Conservation (phyloP, 2,329 filamentous ascomycete genomes). For the Gyromitra esculenta region DNA sequence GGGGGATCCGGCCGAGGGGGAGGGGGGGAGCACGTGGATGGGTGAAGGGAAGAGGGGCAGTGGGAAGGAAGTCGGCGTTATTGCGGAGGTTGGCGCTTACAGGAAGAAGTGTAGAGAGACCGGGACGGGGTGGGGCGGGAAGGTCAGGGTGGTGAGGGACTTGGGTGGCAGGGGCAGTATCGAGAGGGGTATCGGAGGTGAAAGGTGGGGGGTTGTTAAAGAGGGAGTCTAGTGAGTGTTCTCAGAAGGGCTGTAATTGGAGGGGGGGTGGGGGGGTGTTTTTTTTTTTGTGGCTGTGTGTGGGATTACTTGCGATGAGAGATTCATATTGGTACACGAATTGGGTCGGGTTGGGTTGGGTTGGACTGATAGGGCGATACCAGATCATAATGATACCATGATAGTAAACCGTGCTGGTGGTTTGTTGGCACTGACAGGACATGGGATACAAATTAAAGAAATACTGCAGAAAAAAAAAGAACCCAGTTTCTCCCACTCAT, state of each 20-base stretch:
- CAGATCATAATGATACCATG: too few species aligned
- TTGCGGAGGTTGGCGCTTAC: slow-evolving; percentile 30
- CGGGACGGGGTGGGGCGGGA: slow-evolving; percentile 42
- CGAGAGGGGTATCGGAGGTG: slow-evolving; percentile 47
- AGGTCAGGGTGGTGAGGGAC: slow-evolving; percentile 48
- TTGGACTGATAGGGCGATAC: too few species aligned
- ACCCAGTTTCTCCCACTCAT: too few species aligned
- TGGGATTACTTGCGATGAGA: too few species aligned
- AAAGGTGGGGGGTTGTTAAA: slow-evolving; percentile 50
- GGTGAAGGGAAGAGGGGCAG: neutral
- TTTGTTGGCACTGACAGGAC: too few species aligned
- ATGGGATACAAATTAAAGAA: neutral
- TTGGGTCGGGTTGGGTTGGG: too few species aligned
- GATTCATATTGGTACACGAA: too few species aligned
- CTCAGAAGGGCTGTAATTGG: neutral
- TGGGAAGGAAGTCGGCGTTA: slow-evolving; percentile 23
- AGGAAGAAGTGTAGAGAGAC: slow-evolving; percentile 43
- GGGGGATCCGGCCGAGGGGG: slow-evolving; percentile 28
- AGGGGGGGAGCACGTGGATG: slow-evolving; percentile 18
- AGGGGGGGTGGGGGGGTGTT: too few species aligned
- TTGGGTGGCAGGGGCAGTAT: slow-evolving; percentile 39
- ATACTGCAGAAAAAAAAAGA: neutral
- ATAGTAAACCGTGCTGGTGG: too few species aligned
- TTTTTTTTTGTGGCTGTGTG: too few species aligned
- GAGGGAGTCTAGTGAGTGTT: slow-evolving; percentile 38